A percentile compares a stretch with the other conserved stretches of the same genome.
Conservation (phyloP, 2,329 filamentous ascomycete genomes). For the Teratosphaeria epicoccoides region DNA sequence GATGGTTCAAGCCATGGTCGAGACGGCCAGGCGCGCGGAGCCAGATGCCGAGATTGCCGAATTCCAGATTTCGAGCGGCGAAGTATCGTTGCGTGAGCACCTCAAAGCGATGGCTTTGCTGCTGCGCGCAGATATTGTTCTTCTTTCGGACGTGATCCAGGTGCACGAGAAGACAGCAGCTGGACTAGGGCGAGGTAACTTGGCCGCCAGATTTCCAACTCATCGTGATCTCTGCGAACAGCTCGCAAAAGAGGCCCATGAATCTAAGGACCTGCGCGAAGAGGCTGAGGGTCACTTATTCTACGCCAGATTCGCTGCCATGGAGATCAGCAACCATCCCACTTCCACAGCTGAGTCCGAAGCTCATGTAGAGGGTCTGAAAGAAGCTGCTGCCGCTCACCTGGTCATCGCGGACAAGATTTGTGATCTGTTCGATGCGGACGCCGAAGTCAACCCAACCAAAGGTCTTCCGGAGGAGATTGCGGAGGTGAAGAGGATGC, state of each 20-base stretch:
- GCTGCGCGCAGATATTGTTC: conserved; percentile 39
- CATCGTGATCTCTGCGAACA: conserved; percentile 22
- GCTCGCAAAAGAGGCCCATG: conserved; percentile 32
- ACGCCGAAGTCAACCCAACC: not conserved
- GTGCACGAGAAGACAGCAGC: conserved; percentile 10
- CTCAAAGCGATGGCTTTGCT: conserved; percentile 37
- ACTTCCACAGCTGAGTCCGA: not conserved
- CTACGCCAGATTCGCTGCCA: conserved; percentile 37
- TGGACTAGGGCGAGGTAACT: not conserved
- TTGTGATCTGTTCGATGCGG: conserved; percentile 10
- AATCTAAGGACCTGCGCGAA: conserved; percentile 31
- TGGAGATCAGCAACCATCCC: conserved; percentile 24
- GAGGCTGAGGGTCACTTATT: conserved; percentile 43
- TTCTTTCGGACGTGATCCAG: conserved; percentile 36
- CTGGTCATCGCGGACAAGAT: conserved; percentile 19
- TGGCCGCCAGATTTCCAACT: not conserved
- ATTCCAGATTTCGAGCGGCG: conserved; percentile 2
- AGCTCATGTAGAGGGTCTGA: conserved; percentile 5
- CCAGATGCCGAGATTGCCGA: conserved; percentile 4
- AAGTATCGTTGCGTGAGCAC: conserved; percentile 20
- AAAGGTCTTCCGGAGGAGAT: conserved; percentile 32
- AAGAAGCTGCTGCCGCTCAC: conserved; percentile 13
- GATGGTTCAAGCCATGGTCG: conserved; percentile 37
- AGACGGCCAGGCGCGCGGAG: conserved; percentile 28
- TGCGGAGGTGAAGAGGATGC: conserved; percentile 33